Percentiles rank a stretch among this genome's conserved stretches.
Conservation (phyloP, 306 rosid genomes). For the Erythrophleum fordii region DNA sequence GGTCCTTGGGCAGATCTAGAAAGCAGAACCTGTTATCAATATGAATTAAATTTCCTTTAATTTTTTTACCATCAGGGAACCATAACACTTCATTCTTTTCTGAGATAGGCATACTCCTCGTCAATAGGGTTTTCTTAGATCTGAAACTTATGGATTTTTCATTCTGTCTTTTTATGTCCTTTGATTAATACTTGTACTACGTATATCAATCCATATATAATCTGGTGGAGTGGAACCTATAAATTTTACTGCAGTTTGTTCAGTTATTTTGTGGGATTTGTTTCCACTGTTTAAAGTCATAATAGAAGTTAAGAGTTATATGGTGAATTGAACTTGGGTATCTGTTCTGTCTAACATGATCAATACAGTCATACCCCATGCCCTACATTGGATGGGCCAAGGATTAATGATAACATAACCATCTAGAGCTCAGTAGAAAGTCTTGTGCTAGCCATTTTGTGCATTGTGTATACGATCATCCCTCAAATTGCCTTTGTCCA, state of each 20-base stretch:
- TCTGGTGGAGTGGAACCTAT: neutral
- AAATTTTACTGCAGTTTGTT: neutral
- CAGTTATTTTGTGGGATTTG: neutral
- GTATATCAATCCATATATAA: neutral
- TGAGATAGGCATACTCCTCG: too few species aligned
- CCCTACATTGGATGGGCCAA: neutral
- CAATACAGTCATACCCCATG: neutral
- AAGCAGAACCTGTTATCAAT: too few species aligned
- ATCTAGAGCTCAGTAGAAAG: neutral
- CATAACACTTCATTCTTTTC: too few species aligned
- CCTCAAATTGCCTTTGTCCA: neutral
- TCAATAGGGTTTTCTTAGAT: too few species aligned
- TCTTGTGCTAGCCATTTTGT: neutral
- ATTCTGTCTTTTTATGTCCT: too few species aligned
- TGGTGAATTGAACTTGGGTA: neutral
- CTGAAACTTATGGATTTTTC: too few species aligned
- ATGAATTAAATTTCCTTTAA: too few species aligned
- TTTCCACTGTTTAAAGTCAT: neutral
- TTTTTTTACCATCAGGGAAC: too few species aligned
- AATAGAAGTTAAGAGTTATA: neutral
- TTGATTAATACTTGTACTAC: too few species aligned
- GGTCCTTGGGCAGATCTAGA: too few species aligned
- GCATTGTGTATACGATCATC: neutral
- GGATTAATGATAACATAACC: neutral
- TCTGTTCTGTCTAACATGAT: neutral